Percentiles rank a stretch among this genome's conserved stretches.
phyloP scores from a whole-genome alignment of 495 filamentous ascomycete species.

The Lentithecium fluviatile region DNA sequence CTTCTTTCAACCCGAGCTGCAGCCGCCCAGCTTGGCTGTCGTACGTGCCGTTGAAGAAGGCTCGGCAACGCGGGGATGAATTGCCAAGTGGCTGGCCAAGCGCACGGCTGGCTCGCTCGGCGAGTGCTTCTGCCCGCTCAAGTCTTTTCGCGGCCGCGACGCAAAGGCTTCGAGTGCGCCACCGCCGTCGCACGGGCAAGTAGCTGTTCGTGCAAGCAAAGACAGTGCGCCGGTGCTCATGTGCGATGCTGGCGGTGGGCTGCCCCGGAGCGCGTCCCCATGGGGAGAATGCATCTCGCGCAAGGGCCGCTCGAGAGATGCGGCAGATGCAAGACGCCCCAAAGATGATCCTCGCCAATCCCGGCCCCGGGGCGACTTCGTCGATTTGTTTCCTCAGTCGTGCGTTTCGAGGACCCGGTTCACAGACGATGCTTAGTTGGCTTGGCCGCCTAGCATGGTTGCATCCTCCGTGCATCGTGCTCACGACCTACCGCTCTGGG shows the following conservation, averaged over 20 bases:
- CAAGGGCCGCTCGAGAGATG: too few relatives aligned
- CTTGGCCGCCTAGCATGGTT: conserved; percentile 24
- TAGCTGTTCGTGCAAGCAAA: too few relatives aligned
- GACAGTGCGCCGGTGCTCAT: too few relatives aligned
- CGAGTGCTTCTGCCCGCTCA: background rate
- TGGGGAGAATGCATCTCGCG: background rate
- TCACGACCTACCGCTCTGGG: conserved; percentile 24
- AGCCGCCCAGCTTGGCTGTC: conserved; percentile 29
- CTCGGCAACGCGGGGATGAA: conserved; percentile 12
- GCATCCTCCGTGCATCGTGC: conserved; percentile 10
- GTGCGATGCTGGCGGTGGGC: too few relatives aligned
- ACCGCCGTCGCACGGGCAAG: too few relatives aligned
- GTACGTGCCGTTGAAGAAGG: conserved; percentile 17
- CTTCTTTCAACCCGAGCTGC: conserved; percentile 2
- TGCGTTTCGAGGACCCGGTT: conserved; percentile 1
- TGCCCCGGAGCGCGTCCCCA: background rate
- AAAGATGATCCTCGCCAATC: background rate
- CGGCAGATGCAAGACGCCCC: too few relatives aligned
- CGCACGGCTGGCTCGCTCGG: conserved; percentile 8
- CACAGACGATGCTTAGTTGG: conserved; percentile 9
- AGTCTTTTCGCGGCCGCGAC: background rate
- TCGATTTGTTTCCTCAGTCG: conserved; percentile 19
- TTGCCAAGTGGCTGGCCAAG: conserved; percentile 12
- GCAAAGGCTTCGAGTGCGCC: conserved; percentile 3
- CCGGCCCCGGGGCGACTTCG: background rate